Conservation (phyloP, 1,139 yeast genomes). For the Blastobotrys buckinghamii region DNA sequence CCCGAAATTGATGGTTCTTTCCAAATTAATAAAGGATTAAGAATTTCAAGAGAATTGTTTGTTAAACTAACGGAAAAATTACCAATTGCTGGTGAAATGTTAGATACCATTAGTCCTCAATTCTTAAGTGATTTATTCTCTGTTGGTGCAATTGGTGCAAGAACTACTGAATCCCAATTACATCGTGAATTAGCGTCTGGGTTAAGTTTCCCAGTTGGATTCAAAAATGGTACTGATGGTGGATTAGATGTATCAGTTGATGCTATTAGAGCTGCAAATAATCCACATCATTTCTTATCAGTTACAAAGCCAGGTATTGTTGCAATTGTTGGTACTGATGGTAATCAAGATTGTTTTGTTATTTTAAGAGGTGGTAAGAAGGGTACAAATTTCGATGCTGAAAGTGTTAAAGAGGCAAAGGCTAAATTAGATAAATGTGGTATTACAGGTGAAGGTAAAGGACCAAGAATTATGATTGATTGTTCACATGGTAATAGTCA, state of each 20-base stretch:
- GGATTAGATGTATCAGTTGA: constrained; percentile 87
- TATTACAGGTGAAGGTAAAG: constrained; percentile 41
- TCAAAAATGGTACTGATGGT: constrained; percentile 97
- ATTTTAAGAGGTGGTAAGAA: constrained; percentile 93
- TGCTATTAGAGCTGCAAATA: constrained; percentile 87
- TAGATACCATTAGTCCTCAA: constrained; percentile 95
- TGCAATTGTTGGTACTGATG: constrained; percentile 92
- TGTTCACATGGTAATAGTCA: constrained; percentile 95
- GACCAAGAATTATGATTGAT: constrained; percentile 82
- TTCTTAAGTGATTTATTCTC: constrained; percentile 85
- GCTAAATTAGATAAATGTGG: constrained; percentile 56
- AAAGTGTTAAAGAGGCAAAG: constrained; percentile 63
- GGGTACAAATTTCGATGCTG: constrained; percentile 84
- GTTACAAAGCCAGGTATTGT: constrained; percentile 95
- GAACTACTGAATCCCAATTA: constrained; percentile 95
- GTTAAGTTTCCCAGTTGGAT: constrained; percentile 92
- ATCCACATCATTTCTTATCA: constrained; percentile 88
- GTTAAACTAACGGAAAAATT: constrained; percentile 71
- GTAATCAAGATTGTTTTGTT: constrained; percentile 84
- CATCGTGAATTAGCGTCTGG: constrained; percentile 97
- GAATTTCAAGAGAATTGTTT: constrained; percentile 83
- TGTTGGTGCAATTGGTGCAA: constrained; percentile 95
- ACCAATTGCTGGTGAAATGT: constrained; percentile 97
- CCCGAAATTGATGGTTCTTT: constrained; percentile 94
- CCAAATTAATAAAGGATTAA: constrained; percentile 89